A percentile compares a stretch with the other conserved stretches of the same genome.
Evolutionary conservation across 805 yeast genomes (phyloP).

Genomic region (Yamadazyma olivae): DNA sequence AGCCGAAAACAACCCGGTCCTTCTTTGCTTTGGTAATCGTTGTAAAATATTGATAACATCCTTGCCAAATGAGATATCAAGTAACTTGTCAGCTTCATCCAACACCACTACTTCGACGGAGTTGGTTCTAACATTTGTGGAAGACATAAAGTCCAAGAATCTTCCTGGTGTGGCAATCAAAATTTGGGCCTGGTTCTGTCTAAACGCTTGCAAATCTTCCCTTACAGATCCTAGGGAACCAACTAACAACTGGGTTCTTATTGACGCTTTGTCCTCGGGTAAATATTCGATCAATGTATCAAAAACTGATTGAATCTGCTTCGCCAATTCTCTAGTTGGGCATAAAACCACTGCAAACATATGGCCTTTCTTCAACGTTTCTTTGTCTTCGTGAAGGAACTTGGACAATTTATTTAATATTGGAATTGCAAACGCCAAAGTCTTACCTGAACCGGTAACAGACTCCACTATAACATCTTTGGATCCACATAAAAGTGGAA

Average conservation of each 20-base stretch:
- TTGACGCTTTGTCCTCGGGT: slow-evolving; percentile 43
- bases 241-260: slow-evolving; percentile 60
- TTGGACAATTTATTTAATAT: slow-evolving; percentile 61
- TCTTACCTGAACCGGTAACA: slow-evolving; percentile 98
- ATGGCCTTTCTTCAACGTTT: slow-evolving; percentile 54
- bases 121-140: slow-evolving; percentile 54
- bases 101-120: slow-evolving; percentile 72
- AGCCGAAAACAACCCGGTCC: slow-evolving; percentile 94
- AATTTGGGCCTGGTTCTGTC: slow-evolving; percentile 61
- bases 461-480: slow-evolving; percentile 97
- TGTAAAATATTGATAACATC: slow-evolving; percentile 68
- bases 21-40: slow-evolving; percentile 80
- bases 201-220: slow-evolving; percentile 66
- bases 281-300: slow-evolving; percentile 53
- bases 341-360: slow-evolving; percentile 71
- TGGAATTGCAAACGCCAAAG: slow-evolving; percentile 86
- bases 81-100: slow-evolving; percentile 90
- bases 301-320: slow-evolving; percentile 69
- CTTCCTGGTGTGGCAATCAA: slow-evolving; percentile 94
- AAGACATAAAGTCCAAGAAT: slow-evolving; percentile 65
- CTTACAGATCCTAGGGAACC: slow-evolving; percentile 63
- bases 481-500: slow-evolving; percentile 77
- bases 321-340: slow-evolving; percentile 69
- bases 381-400: slow-evolving; percentile 21
- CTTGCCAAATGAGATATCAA: slow-evolving; percentile 71